Percentiles rank a stretch among this genome's conserved stretches.
Evolutionary conservation across 805 yeast species (phyloP).

Genomic region (Kockiozyma suomiensis): DNA sequence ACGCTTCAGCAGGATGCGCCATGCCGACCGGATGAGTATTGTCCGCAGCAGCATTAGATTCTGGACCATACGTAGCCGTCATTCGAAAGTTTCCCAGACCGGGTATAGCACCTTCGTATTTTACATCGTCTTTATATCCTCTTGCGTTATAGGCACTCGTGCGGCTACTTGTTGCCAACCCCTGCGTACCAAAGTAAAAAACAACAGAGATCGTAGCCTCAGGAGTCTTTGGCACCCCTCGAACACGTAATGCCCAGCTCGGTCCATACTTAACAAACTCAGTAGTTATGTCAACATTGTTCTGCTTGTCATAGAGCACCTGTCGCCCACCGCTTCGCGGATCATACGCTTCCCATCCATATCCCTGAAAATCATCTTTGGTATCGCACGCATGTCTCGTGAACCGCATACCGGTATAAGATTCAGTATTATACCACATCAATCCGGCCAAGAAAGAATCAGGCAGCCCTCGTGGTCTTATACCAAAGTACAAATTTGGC

Average conservation of each 20-base stretch:
- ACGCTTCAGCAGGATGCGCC: conserved; percentile 9
- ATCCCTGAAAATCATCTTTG: conserved; percentile 66
- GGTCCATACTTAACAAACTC: conserved; percentile 71
- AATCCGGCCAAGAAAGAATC: conserved; percentile 74
- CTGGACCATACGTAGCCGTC: conserved; percentile 59
- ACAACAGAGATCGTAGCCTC: conserved; percentile 59
- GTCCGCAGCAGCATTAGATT: conserved; percentile 49
- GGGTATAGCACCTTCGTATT: conserved; percentile 56
- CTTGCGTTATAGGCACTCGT: conserved; percentile 29
- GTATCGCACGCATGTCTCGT: conserved; percentile 75
- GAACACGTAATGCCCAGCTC: conserved; percentile 74
- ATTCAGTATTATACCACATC: conserved; percentile 81
- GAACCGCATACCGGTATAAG: conserved; percentile 52
- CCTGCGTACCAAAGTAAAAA: conserved; percentile 78
- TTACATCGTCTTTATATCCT: conserved; percentile 43
- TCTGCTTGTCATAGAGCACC: conserved; percentile 65
- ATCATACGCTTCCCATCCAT: conserved; percentile 87
- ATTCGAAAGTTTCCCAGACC: conserved; percentile 71
- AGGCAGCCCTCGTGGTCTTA: conserved; percentile 75
- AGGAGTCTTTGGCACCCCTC: conserved; percentile 62
- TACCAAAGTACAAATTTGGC: conserved; percentile 81
- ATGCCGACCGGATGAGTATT: conserved; percentile 54
- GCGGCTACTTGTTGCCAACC: conserved; percentile 35
- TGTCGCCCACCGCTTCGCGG: conserved; percentile 87
- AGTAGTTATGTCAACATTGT: conserved; percentile 63